Conservation (phyloP, 305 asterid genomes). For the Stenogyne calaminthoides region DNA sequence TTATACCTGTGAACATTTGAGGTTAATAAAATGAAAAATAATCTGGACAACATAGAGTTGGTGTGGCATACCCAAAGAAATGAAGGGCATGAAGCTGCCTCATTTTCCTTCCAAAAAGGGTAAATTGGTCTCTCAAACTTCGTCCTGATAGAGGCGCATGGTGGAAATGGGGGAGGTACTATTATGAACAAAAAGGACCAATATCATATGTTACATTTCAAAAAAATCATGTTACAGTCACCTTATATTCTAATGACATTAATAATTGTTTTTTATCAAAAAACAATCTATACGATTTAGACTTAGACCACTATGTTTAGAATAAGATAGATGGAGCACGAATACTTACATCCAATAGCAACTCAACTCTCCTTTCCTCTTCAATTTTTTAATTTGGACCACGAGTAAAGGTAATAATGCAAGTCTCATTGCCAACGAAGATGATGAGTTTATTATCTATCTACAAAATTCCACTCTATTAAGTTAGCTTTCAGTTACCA, state of each 20-base stretch:
- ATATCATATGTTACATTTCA: constrained; percentile 30
- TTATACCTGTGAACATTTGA: constrained; percentile 5
- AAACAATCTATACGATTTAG: neutral
- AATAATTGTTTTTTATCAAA: neutral
- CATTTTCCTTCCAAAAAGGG: constrained; percentile 67
- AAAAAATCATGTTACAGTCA: neutral
- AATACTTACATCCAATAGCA: constrained; percentile 47
- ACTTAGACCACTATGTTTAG: neutral
- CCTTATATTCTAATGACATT: constrained; percentile 2
- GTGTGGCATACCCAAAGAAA: constrained; percentile 69
- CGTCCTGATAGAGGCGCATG: constrained; percentile 78
- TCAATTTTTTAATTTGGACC: constrained; percentile 52
- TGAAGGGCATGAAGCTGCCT: constrained; percentile 78
- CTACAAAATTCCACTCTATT: constrained; percentile 39
- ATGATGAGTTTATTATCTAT: constrained; percentile 55
- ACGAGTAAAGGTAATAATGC: constrained; percentile 43
- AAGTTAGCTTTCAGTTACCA: constrained; percentile 5
- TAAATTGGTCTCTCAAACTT: constrained; percentile 60
- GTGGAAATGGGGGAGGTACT: constrained; percentile 86
- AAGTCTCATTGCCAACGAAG: constrained; percentile 55
- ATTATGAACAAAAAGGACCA: constrained; percentile 41
- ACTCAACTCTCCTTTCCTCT: constrained; percentile 39
- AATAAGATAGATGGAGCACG: neutral
- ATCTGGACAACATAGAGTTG: constrained; percentile 78
- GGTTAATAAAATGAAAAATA: constrained; percentile 32